Base-by-base conservation (phyloP, 139 green algal species). In the Eudorina sp. region DNA sequence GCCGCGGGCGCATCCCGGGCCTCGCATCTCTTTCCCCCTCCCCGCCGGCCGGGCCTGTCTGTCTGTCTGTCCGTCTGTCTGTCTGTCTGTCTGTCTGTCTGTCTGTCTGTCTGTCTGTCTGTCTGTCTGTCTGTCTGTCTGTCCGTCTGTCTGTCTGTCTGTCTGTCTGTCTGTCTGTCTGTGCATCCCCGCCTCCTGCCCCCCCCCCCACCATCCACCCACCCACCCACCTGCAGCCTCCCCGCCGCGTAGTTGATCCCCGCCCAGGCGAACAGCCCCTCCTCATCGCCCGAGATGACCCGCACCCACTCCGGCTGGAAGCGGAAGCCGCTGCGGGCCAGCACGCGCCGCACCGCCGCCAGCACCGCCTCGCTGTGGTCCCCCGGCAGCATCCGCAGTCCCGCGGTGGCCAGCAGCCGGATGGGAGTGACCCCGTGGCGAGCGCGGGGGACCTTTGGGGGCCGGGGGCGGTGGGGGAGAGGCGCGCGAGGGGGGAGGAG, bases 181-280 rank as follows among this genome's bases (percentile, higher is more conserved):
- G n/a, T n/a, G n/a, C n/a, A n/a, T n/a, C n/a, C n/a, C 4, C 40
- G 13, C 38, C 45, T 23, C 72, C 72, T 55, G 23, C 29, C 2
- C 4, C 4, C 70, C 21, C 41, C 43, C 72, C 38, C 72, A 48
- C 29, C 18, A 2, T 41, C n/a, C 38, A 34, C 19, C 34, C 25
- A 16, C 4, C 5, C 41, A 29, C 46, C 43, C 88, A 92, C 90
- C 92, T 95, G 90, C 64, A 95, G 62, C 27, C 62, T 51, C 3
- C 92, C 92, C 5, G 90, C 78, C 27, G 90, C 92, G 62, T 93
- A 95, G 78, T 95, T 95, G 66, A 90, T 79, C 27, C 89, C 92
- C 14, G 79, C 76, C 92, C 92, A 95, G 0, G 83, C 89, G 38
- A 90, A 95, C 86, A 95, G 53, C 29, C 92, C 92, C 88, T 95